Evolutionary conservation across 441 rosid species (phyloP).

Genomic region (Dalechampia spathulata): DNA sequence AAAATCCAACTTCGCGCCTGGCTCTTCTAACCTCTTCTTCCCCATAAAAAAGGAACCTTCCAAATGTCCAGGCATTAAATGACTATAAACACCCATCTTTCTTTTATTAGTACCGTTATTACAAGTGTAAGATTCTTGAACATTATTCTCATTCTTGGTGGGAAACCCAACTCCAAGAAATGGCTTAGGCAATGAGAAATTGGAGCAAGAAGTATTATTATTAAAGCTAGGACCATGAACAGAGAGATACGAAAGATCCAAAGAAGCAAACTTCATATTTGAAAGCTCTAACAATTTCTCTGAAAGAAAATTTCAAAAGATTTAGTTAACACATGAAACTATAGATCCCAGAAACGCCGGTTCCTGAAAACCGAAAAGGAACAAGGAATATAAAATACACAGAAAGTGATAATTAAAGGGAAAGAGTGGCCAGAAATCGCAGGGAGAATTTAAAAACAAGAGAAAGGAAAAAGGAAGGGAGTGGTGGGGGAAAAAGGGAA

Average conservation of each 20-base stretch:
- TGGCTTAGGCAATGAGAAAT: conserved; percentile 19
- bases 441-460: too few species aligned
- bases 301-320: background rate
- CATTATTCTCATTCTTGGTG: conserved; percentile 19
- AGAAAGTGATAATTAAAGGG: background rate
- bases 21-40: conserved; percentile 30
- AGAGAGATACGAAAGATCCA: conserved; percentile 36
- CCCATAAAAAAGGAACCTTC: conserved; percentile 52
- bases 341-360: too few species aligned
- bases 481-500: background rate
- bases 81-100: conserved; percentile 32
- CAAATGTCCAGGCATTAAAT: conserved; percentile 39
- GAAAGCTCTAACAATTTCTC: conserved; percentile 8
- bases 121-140: conserved; percentile 24
- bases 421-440: too few species aligned
- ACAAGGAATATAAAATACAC: background rate
- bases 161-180: conserved; percentile 25
- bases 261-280: conserved; percentile 38
- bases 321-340: too few species aligned
- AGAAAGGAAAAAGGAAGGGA: background rate
- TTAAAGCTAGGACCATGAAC: conserved; percentile 30
- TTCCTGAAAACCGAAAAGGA: background rate
- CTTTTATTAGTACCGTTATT: conserved; percentile 13
- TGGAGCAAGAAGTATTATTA: background rate
- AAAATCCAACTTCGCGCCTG: conserved; percentile 41